Evolutionary conservation across 345 rosid species (phyloP).

Genomic region (Chamaenerion angustifolium): DNA sequence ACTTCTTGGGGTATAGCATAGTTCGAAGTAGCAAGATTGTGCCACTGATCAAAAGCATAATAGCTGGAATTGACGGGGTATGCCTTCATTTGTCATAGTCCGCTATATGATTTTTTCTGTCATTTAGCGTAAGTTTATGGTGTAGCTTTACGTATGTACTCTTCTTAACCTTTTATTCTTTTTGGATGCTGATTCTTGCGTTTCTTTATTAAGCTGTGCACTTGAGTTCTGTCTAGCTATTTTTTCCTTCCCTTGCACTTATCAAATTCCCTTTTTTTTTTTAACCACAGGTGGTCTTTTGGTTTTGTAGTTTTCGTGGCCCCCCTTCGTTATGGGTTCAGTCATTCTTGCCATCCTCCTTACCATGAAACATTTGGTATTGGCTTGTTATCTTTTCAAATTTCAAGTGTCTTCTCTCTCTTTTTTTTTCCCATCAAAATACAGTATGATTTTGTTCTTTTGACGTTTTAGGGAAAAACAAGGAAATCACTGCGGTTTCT

Average conservation of each 20-base stretch:
- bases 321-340: constrained; percentile 96
- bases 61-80: constrained; percentile 82
- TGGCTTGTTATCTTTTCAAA: constrained; percentile 10
- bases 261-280: constrained; percentile 22
- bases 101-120: constrained; percentile 2
- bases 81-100: constrained; percentile 7
- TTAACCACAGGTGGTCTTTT: constrained; percentile 49
- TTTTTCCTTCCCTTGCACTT: constrained; percentile 17
- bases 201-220: background rate
- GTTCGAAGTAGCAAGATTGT: constrained; percentile 81
- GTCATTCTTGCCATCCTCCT: constrained; percentile 62
- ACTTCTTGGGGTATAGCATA: constrained; percentile 77
- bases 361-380: constrained; percentile 88
- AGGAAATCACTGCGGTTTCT: constrained; percentile 74
- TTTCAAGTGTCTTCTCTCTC: background rate
- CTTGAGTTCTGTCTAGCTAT: background rate
- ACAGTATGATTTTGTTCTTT: constrained; percentile 7
- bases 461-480: constrained; percentile 62
- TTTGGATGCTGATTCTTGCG: too few species aligned
- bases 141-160: background rate
- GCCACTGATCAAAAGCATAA: constrained; percentile 78
- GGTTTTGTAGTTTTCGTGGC: constrained; percentile 96
- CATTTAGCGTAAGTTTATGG: background rate
- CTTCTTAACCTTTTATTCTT: too few species aligned
- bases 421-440: constrained; percentile 3